Evolutionary conservation across 2,329 filamentous ascomycete genomes (phyloP), one percentile per base, ranked within the genome.

Genomic region (Aphanocladium album): DNA sequence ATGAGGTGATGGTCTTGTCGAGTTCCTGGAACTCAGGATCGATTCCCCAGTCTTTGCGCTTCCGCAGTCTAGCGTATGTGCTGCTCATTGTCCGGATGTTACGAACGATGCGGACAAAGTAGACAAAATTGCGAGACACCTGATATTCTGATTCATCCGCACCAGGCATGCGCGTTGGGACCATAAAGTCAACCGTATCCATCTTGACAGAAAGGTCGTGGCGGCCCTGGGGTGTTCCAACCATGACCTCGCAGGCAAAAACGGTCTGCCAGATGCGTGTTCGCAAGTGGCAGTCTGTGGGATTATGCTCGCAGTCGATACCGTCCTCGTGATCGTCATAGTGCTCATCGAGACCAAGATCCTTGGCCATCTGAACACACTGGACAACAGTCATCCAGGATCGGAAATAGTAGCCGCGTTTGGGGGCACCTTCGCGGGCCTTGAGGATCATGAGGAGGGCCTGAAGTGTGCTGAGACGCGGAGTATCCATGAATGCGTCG

Each of bases 351-450:
- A 98, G 79, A 21, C 92, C 91, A 35, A 98, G 79, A 70, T 97
- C 93, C 69, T 96, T 95, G 27, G 87, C 91, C 91, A 98, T 96
- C 51, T 92, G 89, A 8, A 96, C 89, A 64, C 93, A 91, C 63
- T 93, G 91, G 57, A 96, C 93, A 21, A 96, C 86, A 5, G 90
- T 91, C 86, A 97, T 96, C 93, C 95, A 98, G 0, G 95, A 98
- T 41, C 93, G 88, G 75, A 95, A 98, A 73, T 95, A 98, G 71
- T 98, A 98, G 1, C 95, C 95, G 62, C 91, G 87, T 71, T 96
- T 96, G 0, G 93, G 93, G 9, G 89, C 87, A n/a, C 90, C 89
- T 73, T 98, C 93, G 64, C 92, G 85, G 1, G 93, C 95, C 73
- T 98, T 98, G 47, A 97, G 77, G 19, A 97, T 81, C 49, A 98